phyloP scores from a whole-genome alignment of 148 eudicot genomes.

The Arbutus unedo region DNA sequence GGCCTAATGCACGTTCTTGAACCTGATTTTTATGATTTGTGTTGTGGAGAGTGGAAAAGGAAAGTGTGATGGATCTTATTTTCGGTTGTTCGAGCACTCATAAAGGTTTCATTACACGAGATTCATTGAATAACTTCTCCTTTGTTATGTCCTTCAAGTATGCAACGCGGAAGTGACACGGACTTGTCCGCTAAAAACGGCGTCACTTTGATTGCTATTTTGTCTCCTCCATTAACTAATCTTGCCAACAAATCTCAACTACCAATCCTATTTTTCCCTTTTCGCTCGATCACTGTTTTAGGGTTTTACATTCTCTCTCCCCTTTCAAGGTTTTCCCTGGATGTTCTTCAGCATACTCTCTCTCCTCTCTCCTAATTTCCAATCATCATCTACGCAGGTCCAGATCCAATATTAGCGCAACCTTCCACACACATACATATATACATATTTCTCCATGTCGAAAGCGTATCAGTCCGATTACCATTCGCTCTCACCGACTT shows the following conservation, averaged over 20 bases:
- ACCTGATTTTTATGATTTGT: too few species aligned
- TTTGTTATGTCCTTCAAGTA: too few species aligned
- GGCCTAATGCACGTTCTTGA: too few species aligned
- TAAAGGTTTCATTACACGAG: too few species aligned
- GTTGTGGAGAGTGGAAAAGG: too few species aligned
- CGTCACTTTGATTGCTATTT: neutral
- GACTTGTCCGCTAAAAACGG: neutral
- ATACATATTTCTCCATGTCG: neutral
- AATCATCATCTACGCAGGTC: neutral
- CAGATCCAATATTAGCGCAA: neutral
- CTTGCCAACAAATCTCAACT: neutral
- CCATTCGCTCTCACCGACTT: neutral
- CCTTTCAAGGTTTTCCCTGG: neutral
- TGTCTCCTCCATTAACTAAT: too few species aligned
- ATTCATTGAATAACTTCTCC: too few species aligned
- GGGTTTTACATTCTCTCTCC: neutral
- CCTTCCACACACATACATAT: neutral
- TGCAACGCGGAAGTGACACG: too few species aligned
- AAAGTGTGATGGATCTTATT: too few species aligned
- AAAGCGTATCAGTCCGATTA: neutral
- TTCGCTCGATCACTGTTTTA: neutral
- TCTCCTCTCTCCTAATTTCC: neutral
- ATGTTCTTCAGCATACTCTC: neutral
- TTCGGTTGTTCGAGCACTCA: too few species aligned
- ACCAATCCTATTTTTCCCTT: neutral